Percentiles rank a stretch among this genome's conserved stretches.
phyloP scores from a whole-genome alignment of 2,329 filamentous ascomycete species.

The Trichoderma afroharzianum region DNA sequence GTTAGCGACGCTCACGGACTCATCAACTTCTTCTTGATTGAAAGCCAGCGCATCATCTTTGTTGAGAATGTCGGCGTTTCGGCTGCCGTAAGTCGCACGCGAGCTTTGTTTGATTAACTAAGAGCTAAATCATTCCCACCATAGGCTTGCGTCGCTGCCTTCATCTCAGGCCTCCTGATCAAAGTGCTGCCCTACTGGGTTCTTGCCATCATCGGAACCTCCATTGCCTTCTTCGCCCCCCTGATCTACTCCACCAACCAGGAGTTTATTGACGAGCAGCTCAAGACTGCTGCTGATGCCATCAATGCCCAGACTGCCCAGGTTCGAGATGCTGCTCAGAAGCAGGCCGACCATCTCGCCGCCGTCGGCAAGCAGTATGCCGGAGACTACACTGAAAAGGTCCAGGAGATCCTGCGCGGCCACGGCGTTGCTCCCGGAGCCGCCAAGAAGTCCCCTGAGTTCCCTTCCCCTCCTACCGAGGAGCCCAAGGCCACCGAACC shows the following conservation, averaged over 20 bases:
- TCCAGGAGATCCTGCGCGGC: constrained; percentile 59
- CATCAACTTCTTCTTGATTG: constrained; percentile 69
- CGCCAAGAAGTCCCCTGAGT: constrained; percentile 36
- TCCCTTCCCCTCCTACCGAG: constrained; percentile 37
- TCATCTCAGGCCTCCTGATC: constrained; percentile 64
- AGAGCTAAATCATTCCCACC: not conserved
- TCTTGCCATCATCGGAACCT: constrained; percentile 57
- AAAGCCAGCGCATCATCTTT: constrained; percentile 64
- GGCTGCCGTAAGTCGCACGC: constrained; percentile 47
- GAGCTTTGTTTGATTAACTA: not conserved
- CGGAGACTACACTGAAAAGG: constrained; percentile 65
- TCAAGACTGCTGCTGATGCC: constrained; percentile 55
- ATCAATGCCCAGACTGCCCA: constrained; percentile 61
- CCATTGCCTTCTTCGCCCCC: constrained; percentile 58
- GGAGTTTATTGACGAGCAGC: constrained; percentile 63
- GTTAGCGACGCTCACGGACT: constrained; percentile 65
- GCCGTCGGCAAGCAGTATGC: constrained; percentile 64
- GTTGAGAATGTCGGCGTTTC: constrained; percentile 64
- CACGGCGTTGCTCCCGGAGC: constrained; percentile 42
- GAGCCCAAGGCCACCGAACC: constrained; percentile 31
- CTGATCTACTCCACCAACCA: constrained; percentile 65
- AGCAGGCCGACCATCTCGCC: constrained; percentile 61
- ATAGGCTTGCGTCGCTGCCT: constrained; percentile 57
- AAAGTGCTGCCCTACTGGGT: constrained; percentile 70
- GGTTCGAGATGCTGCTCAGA: constrained; percentile 57